Percentiles rank a stretch among this genome's conserved stretches.
These are phyloP conservation scores for Buxus sempervirens DNA, from an alignment of 164 flowering plant species.

Conservation along the genomic window DNA sequence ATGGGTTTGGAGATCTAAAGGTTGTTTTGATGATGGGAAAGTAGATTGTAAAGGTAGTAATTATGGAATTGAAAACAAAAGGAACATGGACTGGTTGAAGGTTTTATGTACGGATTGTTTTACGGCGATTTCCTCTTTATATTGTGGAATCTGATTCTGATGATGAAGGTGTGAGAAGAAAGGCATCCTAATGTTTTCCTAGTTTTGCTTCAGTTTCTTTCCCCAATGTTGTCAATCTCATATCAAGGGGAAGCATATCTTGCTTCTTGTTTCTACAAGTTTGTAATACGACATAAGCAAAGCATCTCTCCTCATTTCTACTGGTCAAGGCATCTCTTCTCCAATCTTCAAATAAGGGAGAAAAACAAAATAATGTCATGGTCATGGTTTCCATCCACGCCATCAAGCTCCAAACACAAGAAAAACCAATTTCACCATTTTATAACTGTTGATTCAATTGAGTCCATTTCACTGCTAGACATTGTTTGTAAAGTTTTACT, in stretches of 20 bases:
- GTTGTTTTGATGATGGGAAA: background rate
- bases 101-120: background rate
- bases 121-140: background rate
- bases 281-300: background rate
- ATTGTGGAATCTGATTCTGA: slow-evolving; percentile 37
- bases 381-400: too few relatives aligned
- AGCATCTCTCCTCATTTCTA: background rate
- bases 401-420: too few relatives aligned
- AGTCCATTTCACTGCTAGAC: too few relatives aligned
- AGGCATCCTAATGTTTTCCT: too few relatives aligned
- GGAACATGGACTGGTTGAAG: background rate
- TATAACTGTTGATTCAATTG: too few relatives aligned
- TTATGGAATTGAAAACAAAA: background rate
- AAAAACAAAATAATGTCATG: too few relatives aligned
- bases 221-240: background rate
- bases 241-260: background rate
- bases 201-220: background rate
- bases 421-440: too few relatives aligned
- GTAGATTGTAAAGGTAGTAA: background rate
- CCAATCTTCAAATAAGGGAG: too few relatives aligned
- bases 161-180: background rate
- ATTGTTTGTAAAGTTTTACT: too few relatives aligned
- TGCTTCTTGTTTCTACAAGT: background rate
- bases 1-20: too few relatives aligned
- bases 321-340: too few relatives aligned